phyloP scores from a whole-genome alignment of 1,284 basidiomycete species.

The Fomitopsis schrenkii region DNA sequence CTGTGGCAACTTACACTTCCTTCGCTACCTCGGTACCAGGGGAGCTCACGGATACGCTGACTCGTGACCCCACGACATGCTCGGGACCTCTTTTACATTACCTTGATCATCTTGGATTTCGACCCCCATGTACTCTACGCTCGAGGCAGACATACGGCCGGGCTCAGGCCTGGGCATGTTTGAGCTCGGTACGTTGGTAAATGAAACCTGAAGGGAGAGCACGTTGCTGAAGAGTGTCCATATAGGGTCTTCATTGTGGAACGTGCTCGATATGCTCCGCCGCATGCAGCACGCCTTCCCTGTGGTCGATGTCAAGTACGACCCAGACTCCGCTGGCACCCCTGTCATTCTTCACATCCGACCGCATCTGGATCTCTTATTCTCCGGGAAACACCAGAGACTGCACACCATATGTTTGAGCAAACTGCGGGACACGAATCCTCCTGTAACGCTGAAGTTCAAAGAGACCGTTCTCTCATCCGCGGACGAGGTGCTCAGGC shows the following conservation, averaged over 20 bases:
- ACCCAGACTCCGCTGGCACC: conserved; percentile 69
- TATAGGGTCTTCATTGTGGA: conserved; percentile 79
- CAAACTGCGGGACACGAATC: conserved; percentile 57
- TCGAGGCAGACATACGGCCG: conserved; percentile 75
- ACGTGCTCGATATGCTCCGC: conserved; percentile 68
- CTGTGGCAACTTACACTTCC: background rate
- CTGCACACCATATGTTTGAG: conserved; percentile 72
- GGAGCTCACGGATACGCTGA: background rate
- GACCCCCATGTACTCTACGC: conserved; percentile 51
- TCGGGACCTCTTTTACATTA: background rate
- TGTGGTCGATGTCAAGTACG: conserved; percentile 81
- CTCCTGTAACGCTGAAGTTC: conserved; percentile 66
- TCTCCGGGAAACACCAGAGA: conserved; percentile 72
- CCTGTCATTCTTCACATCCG: conserved; percentile 76
- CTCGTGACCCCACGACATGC: background rate
- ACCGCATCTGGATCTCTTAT: conserved; percentile 76
- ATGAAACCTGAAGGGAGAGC: too few species aligned
- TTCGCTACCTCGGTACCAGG: background rate
- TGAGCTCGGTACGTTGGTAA: conserved; percentile 52
- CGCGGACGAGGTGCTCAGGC: conserved; percentile 52
- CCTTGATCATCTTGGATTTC: background rate
- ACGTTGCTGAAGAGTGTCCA: background rate
- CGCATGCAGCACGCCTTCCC: conserved; percentile 65
- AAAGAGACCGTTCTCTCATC: conserved; percentile 62
- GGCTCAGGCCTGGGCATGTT: conserved; percentile 78